Conservation (phyloP, 1,139 yeast species). For the Nakaseomyces delphensis region DNA sequence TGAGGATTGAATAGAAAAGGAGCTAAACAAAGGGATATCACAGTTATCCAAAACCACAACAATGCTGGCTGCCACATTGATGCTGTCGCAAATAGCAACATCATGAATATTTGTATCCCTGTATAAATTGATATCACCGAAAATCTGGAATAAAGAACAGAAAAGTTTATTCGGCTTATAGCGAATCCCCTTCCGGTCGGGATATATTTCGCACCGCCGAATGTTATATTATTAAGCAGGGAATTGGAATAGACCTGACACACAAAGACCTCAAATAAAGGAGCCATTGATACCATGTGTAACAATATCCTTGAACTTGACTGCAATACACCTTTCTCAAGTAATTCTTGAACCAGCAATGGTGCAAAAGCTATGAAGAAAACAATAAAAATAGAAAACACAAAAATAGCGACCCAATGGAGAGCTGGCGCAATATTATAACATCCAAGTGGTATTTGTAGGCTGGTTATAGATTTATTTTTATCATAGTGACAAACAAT, state of each 20-base stretch:
- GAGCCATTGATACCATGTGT: conserved; percentile 68
- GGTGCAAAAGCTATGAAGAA: conserved; percentile 81
- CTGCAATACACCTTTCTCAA: conserved; percentile 65
- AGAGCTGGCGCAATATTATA: conserved; percentile 64
- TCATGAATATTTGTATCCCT: conserved; percentile 50
- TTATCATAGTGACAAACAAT: conserved; percentile 48
- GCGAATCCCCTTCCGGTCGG: conserved; percentile 87
- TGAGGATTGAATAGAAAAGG: conserved; percentile 84
- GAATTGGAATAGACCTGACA: conserved; percentile 77
- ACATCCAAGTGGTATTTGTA: conserved; percentile 64
- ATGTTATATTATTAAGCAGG: conserved; percentile 54
- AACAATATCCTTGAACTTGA: conserved; percentile 51
- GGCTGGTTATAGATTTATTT: conserved; percentile 49
- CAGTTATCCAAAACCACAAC: conserved; percentile 78
- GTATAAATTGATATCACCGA: conserved; percentile 55
- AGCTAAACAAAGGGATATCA: conserved; percentile 61
- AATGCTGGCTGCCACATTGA: conserved; percentile 72
- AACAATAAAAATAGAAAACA: conserved; percentile 72
- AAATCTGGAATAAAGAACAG: conserved; percentile 54
- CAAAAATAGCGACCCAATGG: conserved; percentile 74
- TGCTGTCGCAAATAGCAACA: conserved; percentile 53
- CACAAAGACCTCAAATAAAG: conserved; percentile 79
- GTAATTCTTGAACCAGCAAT: conserved; percentile 63
- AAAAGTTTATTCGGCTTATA: conserved; percentile 54
- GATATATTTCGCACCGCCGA: conserved; percentile 79